A percentile compares a stretch with the other conserved stretches of the same genome.
Evolutionary conservation across 2,329 filamentous ascomycete genomes (phyloP).

Genomic region (Sodiomyces alkalinus): DNA sequence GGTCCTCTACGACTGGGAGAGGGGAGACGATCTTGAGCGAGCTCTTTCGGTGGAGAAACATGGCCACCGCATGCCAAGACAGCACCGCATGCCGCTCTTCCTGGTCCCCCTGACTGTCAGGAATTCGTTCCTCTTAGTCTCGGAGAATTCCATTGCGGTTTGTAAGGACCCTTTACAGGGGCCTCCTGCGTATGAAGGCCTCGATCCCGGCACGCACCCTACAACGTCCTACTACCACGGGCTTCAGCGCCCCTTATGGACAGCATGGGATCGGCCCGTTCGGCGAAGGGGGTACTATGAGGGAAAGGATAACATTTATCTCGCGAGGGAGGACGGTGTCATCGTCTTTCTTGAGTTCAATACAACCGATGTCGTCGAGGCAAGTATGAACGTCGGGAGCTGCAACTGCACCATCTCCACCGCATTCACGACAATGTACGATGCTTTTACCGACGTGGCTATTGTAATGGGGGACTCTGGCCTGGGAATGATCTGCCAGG

Average conservation of each 20-base stretch:
- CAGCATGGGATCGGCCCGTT: conserved; percentile 67
- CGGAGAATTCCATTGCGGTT: conserved; percentile 40
- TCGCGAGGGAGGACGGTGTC: conserved; percentile 77
- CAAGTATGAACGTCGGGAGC: conserved; percentile 43
- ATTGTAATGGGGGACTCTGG: conserved; percentile 67
- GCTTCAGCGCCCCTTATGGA: conserved; percentile 48
- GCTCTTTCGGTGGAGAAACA: conserved; percentile 30
- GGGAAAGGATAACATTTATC: conserved; percentile 63
- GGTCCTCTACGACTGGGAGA: conserved; percentile 46
- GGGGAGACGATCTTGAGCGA: conserved; percentile 28
- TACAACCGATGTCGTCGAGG: conserved; percentile 36
- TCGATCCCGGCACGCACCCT: conserved; percentile 23
- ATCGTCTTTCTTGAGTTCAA: conserved; percentile 59
- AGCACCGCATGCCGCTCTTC: conserved; percentile 47
- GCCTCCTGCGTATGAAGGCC: conserved; percentile 29
- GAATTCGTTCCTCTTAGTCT: conserved; percentile 57
- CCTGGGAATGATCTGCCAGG: conserved; percentile 61
- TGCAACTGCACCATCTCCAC: conserved; percentile 62
- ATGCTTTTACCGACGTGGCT: conserved; percentile 58
- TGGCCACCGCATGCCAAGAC: conserved; percentile 33
- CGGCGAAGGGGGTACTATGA: conserved; percentile 47
- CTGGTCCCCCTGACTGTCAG: conserved; percentile 57
- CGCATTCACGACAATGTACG: conserved; percentile 65
- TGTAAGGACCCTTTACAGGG: conserved; percentile 39
- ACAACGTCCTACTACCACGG: conserved; percentile 32